Conservation (phyloP, 352 stramenopile genomes). For the Globisporangium paroecandrum region DNA sequence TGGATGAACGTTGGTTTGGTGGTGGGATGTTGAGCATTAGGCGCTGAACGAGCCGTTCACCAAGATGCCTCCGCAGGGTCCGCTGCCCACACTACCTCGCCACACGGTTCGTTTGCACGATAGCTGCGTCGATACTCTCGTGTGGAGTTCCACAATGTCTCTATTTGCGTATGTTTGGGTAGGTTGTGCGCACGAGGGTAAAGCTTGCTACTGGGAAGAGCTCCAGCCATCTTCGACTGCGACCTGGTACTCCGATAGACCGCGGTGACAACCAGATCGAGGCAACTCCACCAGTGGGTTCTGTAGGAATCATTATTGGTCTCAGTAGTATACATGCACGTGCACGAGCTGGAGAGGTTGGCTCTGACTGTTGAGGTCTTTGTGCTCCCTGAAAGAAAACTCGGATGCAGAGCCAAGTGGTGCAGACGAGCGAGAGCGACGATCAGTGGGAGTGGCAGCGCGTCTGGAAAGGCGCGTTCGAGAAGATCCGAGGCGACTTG, state of each 20-base stretch:
- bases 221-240: not conserved
- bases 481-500: slow-evolving; percentile 48
- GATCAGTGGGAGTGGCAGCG: slow-evolving; percentile 70
- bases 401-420: slow-evolving; percentile 38
- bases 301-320: not conserved
- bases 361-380: not conserved
- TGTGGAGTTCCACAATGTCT: not conserved
- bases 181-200: not conserved
- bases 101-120: slow-evolving; percentile 31
- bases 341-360: no score
- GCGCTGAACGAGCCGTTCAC: slow-evolving; percentile 50
- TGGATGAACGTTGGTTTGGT: not conserved
- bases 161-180: not conserved
- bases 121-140: not conserved
- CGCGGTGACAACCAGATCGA: not conserved
- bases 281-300: not conserved
- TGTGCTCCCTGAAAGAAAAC: slow-evolving; percentile 14
- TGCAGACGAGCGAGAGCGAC: slow-evolving; percentile 56
- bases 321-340: no score
- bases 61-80: slow-evolving; percentile 61
- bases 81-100: slow-evolving; percentile 42
- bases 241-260: not conserved
- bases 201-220: not conserved
- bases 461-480: slow-evolving; percentile 70
- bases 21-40: slow-evolving; percentile 15